Percentiles rank a stretch among this genome's conserved stretches.
Conservation (phyloP, 805 yeast species). For the Starmera caribaea region DNA sequence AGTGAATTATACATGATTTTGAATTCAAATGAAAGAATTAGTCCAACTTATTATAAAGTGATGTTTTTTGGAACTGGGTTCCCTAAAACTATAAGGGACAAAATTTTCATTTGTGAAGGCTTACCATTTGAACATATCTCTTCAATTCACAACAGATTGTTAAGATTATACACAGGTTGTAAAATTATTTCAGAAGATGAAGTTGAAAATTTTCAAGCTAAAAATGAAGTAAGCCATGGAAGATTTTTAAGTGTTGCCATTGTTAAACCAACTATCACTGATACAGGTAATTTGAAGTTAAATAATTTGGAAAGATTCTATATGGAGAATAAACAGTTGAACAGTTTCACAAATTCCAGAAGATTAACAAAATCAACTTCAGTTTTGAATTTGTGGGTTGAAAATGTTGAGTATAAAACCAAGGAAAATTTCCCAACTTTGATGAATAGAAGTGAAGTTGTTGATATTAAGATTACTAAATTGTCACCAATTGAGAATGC, state of each 20-base stretch:
- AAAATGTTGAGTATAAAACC: conserved; percentile 74
- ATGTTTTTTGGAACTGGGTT: conserved; percentile 79
- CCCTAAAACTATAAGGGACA: conserved; percentile 66
- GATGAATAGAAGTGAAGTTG: conserved; percentile 75
- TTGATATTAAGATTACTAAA: conserved; percentile 34
- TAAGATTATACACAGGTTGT: conserved; percentile 75
- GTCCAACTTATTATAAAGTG: conserved; percentile 73
- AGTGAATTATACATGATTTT: conserved; percentile 59
- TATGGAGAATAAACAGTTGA: conserved; percentile 65
- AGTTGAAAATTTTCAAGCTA: conserved; percentile 41
- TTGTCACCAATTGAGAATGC: conserved; percentile 86
- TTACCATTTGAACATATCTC: conserved; percentile 81
- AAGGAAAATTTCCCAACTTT: conserved; percentile 74
- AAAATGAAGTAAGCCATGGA: conserved; percentile 48
- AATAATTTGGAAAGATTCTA: conserved; percentile 59
- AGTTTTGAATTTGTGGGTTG: conserved; percentile 78
- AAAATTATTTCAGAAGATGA: conserved; percentile 49
- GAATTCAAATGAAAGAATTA: conserved; percentile 59
- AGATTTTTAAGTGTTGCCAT: conserved; percentile 62
- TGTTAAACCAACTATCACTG: conserved; percentile 59
- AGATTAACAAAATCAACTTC: conserved; percentile 66
- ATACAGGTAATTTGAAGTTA: conserved; percentile 28
- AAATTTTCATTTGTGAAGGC: conserved; percentile 78
- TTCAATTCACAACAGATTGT: conserved; percentile 67
- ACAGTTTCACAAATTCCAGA: conserved; percentile 58